These are phyloP conservation scores for Cladosporium velox DNA, from an alignment of 2,329 filamentous ascomycete genomes.

Conservation along the genomic window DNA sequence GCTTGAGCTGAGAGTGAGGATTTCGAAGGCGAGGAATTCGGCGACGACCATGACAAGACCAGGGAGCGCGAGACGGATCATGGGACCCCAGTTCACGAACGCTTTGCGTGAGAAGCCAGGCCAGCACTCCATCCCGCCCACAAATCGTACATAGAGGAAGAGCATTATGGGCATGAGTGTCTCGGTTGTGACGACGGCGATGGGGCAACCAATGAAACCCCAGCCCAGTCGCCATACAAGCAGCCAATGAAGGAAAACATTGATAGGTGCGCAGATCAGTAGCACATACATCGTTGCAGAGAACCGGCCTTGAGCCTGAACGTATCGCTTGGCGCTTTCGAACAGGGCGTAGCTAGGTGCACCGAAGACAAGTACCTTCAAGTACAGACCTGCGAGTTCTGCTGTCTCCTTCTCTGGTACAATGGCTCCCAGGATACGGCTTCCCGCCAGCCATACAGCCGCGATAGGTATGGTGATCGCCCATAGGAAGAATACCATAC, in stretches of 20 bases:
- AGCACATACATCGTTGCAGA: constrained; percentile 80
- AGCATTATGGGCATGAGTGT: constrained; percentile 72
- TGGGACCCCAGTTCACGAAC: constrained; percentile 74
- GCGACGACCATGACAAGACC: constrained; percentile 93
- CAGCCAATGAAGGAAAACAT: constrained; percentile 77
- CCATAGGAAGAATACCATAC: constrained; percentile 78
- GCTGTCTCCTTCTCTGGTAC: constrained; percentile 74
- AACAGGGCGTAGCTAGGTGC: constrained; percentile 76
- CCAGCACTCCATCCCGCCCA: constrained; percentile 76
- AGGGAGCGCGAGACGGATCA: constrained; percentile 84
- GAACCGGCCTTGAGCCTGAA: constrained; percentile 88
- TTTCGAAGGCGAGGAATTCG: constrained; percentile 84
- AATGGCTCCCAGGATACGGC: constrained; percentile 62
- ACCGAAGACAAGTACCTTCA: constrained; percentile 69
- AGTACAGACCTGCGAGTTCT: constrained; percentile 69
- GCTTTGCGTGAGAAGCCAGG: constrained; percentile 72
- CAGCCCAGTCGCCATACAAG: constrained; percentile 69
- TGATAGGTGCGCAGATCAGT: constrained; percentile 77
- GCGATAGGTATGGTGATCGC: constrained; percentile 71
- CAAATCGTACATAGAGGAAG: constrained; percentile 70
- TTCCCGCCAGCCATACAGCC: constrained; percentile 69
- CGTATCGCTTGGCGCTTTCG: constrained; percentile 78
- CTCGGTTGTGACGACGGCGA: constrained; percentile 74
- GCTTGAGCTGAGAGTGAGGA: constrained; percentile 79
- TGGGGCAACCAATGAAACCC: constrained; percentile 77